Evolutionary conservation across 306 rosid species (phyloP).

Genomic region (Pterocarpus macrocarpus): DNA sequence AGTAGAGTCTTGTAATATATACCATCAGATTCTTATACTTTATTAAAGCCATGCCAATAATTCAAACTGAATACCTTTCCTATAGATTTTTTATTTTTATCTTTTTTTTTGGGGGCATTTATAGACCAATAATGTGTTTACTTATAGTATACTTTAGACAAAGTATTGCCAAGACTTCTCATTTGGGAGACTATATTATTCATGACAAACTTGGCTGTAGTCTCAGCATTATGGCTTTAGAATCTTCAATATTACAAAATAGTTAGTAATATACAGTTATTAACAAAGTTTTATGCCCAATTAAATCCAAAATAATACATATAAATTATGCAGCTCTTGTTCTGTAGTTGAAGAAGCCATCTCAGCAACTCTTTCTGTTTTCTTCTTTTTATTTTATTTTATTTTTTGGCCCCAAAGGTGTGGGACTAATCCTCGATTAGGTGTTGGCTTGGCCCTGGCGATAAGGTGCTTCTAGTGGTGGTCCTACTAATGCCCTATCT

Average conservation of each 20-base stretch:
- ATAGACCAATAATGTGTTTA: slow-evolving; percentile 17
- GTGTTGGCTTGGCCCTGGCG: slow-evolving; percentile 30
- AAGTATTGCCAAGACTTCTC: slow-evolving; percentile 13
- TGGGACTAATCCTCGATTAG: neutral
- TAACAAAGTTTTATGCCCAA: slow-evolving; percentile 30
- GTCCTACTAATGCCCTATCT: slow-evolving; percentile 11
- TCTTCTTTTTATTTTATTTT: too few species aligned
- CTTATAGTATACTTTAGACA: neutral
- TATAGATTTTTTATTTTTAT: slow-evolving; percentile 1
- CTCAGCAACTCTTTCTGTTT: neutral
- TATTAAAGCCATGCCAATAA: slow-evolving; percentile 44
- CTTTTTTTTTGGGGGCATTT: neutral
- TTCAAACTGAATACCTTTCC: slow-evolving; percentile 25
- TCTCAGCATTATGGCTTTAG: slow-evolving; percentile 25
- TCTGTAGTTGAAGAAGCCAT: slow-evolving; percentile 7
- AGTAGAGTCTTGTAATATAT: slow-evolving; percentile 61
- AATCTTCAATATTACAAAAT: slow-evolving; percentile 22
- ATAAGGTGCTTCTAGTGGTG: slow-evolving; percentile 28
- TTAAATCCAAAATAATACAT: slow-evolving; percentile 27
- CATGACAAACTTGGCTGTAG: slow-evolving; percentile 23
- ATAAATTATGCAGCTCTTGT: slow-evolving; percentile 23
- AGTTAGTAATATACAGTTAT: slow-evolving; percentile 22
- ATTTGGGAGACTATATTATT: slow-evolving; percentile 24
- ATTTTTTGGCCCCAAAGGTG: neutral
- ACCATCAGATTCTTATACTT: slow-evolving; percentile 41